phyloP scores from a whole-genome alignment of 192 early-diverging fungal species.

The Entrophospora sp. region DNA sequence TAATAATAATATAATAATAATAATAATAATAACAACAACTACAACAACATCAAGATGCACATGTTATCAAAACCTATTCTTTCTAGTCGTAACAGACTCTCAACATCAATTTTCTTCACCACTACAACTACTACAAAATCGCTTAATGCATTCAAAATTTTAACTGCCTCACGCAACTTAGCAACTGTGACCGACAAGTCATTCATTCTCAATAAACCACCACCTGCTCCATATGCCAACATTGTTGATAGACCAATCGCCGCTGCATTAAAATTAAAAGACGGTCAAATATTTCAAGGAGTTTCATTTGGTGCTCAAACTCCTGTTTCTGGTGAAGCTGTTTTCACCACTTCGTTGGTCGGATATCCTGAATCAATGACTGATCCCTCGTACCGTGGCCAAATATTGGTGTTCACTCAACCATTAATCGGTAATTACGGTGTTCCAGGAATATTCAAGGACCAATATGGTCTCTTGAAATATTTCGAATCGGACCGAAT shows the following conservation, averaged over 20 bases:
- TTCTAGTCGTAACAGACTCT: no score
- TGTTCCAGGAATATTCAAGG: conserved; percentile 65
- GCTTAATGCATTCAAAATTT: neutral
- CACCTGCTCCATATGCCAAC: conserved; percentile 20
- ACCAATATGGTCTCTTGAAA: conserved; percentile 72
- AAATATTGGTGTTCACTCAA: conserved; percentile 95
- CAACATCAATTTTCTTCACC: no score
- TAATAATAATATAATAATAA: neutral
- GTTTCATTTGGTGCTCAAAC: conserved; percentile 77
- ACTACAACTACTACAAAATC: neutral
- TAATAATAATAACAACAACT: neutral
- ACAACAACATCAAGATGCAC: no score
- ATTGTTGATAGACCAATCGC: conserved; percentile 34
- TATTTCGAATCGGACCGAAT: conserved; percentile 84
- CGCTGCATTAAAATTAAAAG: conserved; percentile 65
- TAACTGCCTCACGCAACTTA: conserved; percentile 21
- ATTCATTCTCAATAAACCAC: conserved; percentile 28
- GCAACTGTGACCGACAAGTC: conserved; percentile 49
- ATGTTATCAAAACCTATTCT: no score
- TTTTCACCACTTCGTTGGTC: conserved; percentile 90
- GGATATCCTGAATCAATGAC: conserved; percentile 98
- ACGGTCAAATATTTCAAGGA: conserved; percentile 76
- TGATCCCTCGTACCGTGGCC: conserved; percentile 93
- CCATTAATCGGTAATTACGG: conserved; percentile 96
- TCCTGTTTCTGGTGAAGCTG: conserved; percentile 76